Evolutionary conservation across 1,284 basidiomycete genomes (phyloP), one percentile per base, ranked within the genome.

Genomic region (Nidula niveotomentosa): DNA sequence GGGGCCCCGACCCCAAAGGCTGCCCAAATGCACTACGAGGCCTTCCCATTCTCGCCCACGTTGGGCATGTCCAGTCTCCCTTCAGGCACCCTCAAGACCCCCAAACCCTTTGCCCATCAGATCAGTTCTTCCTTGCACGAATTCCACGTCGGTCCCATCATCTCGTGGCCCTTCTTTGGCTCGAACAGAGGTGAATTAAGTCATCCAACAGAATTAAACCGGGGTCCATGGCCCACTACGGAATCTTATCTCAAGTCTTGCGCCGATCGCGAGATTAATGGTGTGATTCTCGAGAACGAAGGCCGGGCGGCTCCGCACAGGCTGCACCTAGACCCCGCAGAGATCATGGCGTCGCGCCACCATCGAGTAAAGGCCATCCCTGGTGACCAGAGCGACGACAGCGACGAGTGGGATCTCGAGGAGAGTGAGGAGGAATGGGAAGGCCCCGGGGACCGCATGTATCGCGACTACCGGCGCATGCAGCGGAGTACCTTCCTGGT

Each of bases 161-260:
- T 93, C 53, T 91, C 90, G 2, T 93, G 91, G 90, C 87, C 90
- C 1, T 93, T 93, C 76, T 93, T 93, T 66, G 90, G 90, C 45
- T 87, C 87, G 7, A 84, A 86, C 61, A 80, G 91, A 36, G 90
- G 90, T 34, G 85, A 88, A 54, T 77, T 91, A 17, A 62, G 71
- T 1, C 85, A 89, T 61, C 83, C 88, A 1, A 71, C 76, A 18
- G 88, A 90, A 61, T 76, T 93, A 44, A 77, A 90, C 61, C 84
- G 90, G 17, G 91, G 90, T 1, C 90, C 90, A 0, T 93, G 88
- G 87, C 56, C 75, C 3, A 77, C 77, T 2, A 79, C 83, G 3
- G 67, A 72, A 18, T 73, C 73, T 3, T 93, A 93, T 65, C 71
- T 90, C 17, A 63, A 69, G 3, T 80, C 89, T 2, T 92, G 89